Conservation (phyloP, 345 rosid species). For the Erodium maritimum region DNA sequence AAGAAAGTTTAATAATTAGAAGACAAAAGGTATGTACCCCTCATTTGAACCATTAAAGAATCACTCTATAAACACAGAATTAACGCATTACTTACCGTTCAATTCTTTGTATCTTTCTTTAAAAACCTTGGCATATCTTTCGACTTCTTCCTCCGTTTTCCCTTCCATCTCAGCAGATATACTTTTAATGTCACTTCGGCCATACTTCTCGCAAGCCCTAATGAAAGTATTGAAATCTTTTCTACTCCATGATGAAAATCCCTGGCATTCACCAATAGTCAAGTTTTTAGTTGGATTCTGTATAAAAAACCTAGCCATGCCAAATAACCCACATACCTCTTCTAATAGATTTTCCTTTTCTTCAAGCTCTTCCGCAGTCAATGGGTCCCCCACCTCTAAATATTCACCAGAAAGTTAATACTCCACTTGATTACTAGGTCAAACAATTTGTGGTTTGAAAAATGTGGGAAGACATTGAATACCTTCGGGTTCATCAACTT, state of each 20-base stretch:
- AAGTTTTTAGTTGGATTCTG: not conserved
- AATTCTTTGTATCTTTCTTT: slow-evolving; percentile 89
- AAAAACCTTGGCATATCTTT: slow-evolving; percentile 76
- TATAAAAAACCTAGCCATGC: slow-evolving; percentile 1
- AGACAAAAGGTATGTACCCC: not conserved
- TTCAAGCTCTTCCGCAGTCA: slow-evolving; percentile 94
- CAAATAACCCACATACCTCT: slow-evolving; percentile 40
- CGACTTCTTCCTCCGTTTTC: slow-evolving; percentile 83
- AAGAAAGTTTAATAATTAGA: no score
- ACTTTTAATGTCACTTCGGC: slow-evolving; percentile 63
- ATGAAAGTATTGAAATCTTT: slow-evolving; percentile 84
- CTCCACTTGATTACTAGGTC: not conserved
- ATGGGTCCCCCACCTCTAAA: slow-evolving; percentile 74
- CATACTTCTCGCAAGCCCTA: slow-evolving; percentile 96
- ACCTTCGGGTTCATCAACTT: slow-evolving; percentile 99
- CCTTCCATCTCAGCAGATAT: slow-evolving; percentile 97
- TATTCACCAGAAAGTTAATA: slow-evolving; percentile 15
- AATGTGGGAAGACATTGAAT: not conserved
- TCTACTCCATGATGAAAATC: slow-evolving; percentile 94
- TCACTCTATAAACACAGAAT: not conserved
- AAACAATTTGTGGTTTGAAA: slow-evolving; percentile 1
- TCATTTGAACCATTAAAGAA: not conserved
- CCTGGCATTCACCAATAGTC: slow-evolving; percentile 29
- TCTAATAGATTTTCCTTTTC: slow-evolving; percentile 83
- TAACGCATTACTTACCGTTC: slow-evolving; percentile 32